Evolutionary conservation across 371 early-diverging fungal genomes (phyloP).

Genomic region (Apophysomyces ossiformis): DNA sequence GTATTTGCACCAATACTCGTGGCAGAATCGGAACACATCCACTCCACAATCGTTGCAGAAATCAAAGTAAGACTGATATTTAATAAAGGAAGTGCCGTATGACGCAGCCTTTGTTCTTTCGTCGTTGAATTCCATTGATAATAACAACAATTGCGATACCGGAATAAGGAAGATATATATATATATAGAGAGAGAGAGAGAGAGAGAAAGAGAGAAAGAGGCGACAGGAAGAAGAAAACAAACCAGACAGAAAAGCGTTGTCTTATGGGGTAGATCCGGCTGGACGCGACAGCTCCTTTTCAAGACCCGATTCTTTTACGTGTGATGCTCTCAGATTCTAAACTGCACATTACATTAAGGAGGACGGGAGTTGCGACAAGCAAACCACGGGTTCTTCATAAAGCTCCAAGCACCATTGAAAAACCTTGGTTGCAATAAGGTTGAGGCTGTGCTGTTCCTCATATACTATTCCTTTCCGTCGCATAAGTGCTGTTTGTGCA

Average conservation of each 20-base stretch:
- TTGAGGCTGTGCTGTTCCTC: background rate
- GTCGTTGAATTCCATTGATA: slow-evolving; percentile 5
- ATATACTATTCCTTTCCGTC: background rate
- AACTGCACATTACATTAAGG: background rate
- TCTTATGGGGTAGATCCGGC: background rate
- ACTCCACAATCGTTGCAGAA: slow-evolving; percentile 25
- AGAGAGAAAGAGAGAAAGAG: background rate
- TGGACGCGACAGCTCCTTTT: background rate
- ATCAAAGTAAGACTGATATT: slow-evolving; percentile 14
- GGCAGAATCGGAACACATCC: slow-evolving; percentile 27
- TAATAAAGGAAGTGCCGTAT: background rate
- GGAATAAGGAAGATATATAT: background rate
- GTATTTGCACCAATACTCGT: slow-evolving; percentile 28
- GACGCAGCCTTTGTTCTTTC: background rate
- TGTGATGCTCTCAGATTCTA: slow-evolving; percentile 8
- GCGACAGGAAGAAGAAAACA: background rate
- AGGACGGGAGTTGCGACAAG: background rate
- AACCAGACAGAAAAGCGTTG: background rate
- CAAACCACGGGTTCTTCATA: background rate
- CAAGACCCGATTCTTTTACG: background rate
- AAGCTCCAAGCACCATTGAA: background rate
- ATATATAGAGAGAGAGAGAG: background rate
- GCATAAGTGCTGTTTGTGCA: background rate
- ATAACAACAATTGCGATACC: background rate
- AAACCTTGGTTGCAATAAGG: background rate